Evolutionary conservation across 805 yeast species (phyloP).

Genomic region (Debaryomyces hansenii): DNA sequence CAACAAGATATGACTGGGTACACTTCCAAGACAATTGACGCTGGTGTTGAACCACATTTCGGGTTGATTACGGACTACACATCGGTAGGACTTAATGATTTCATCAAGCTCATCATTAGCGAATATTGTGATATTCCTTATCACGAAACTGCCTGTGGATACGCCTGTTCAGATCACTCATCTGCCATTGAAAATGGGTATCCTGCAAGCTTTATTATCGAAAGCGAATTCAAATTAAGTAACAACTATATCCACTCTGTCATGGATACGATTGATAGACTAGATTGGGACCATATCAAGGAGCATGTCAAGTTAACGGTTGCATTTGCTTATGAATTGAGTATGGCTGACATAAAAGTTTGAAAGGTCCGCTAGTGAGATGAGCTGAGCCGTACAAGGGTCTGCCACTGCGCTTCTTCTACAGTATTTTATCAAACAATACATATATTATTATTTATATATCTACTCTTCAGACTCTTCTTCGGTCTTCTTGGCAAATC

Average conservation of each 20-base stretch:
- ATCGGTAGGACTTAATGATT: slow-evolving; percentile 52
- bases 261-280: slow-evolving; percentile 76
- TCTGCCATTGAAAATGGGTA: slow-evolving; percentile 80
- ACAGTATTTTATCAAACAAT: neutral
- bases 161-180: slow-evolving; percentile 92
- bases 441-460: neutral
- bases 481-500: slow-evolving; percentile 36
- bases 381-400: too few relatives aligned
- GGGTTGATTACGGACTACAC: slow-evolving; percentile 82
- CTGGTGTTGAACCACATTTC: slow-evolving; percentile 59
- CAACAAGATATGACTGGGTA: slow-evolving; percentile 96
- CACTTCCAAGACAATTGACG: slow-evolving; percentile 49
- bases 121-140: slow-evolving; percentile 67
- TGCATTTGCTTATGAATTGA: slow-evolving; percentile 73
- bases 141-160: slow-evolving; percentile 79
- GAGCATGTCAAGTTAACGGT: slow-evolving; percentile 79
- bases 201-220: slow-evolving; percentile 83
- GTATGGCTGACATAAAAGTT: slow-evolving; percentile 25
- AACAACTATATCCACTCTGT: slow-evolving; percentile 75
- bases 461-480: slow-evolving; percentile 16
- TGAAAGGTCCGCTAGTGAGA: too few relatives aligned
- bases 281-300: slow-evolving; percentile 74
- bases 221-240: slow-evolving; percentile 63
- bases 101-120: slow-evolving; percentile 60
- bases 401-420: too few relatives aligned